These are phyloP conservation scores for Lactarius hatsudake DNA, from an alignment of 768 basidiomycete species.

Conservation along the genomic window DNA sequence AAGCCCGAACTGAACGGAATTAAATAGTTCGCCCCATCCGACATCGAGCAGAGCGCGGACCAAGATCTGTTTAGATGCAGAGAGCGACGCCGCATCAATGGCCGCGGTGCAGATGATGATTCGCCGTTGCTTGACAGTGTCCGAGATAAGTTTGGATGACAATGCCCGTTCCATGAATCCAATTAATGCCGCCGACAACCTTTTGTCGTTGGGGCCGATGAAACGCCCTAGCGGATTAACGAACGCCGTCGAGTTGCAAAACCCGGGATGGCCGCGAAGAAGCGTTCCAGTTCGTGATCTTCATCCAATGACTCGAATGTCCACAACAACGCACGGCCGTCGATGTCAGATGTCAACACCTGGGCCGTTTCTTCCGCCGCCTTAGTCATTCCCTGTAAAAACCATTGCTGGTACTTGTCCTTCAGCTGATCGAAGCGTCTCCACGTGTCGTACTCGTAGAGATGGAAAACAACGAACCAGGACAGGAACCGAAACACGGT, in stretches of 20 bases:
- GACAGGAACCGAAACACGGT: neutral
- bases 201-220: conserved; percentile 13
- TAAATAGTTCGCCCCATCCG: conserved; percentile 3
- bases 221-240: neutral
- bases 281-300: conserved; percentile 15
- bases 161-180: conserved; percentile 10
- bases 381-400: conserved; percentile 1
- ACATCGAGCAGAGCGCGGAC: neutral
- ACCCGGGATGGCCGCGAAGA: conserved; percentile 14
- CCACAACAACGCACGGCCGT: conserved; percentile 11
- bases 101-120: conserved; percentile 7
- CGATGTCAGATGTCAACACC: conserved; percentile 1
- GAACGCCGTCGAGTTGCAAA: conserved; percentile 7
- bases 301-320: conserved; percentile 17
- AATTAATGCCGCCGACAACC: conserved; percentile 2
- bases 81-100: conserved; percentile 2
- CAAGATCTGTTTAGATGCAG: conserved; percentile 6
- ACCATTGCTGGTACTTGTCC: neutral
- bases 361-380: conserved; percentile 6
- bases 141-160: conserved; percentile 6
- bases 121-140: conserved; percentile 13
- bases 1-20: conserved; percentile 6
- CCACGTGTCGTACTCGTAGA: conserved; percentile 8
- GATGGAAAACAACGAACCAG: neutral
- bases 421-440: neutral